A percentile compares a stretch with the other conserved stretches of the same genome.
phyloP scores from a whole-genome alignment of 345 rosid genomes.

The Mangifera indica region DNA sequence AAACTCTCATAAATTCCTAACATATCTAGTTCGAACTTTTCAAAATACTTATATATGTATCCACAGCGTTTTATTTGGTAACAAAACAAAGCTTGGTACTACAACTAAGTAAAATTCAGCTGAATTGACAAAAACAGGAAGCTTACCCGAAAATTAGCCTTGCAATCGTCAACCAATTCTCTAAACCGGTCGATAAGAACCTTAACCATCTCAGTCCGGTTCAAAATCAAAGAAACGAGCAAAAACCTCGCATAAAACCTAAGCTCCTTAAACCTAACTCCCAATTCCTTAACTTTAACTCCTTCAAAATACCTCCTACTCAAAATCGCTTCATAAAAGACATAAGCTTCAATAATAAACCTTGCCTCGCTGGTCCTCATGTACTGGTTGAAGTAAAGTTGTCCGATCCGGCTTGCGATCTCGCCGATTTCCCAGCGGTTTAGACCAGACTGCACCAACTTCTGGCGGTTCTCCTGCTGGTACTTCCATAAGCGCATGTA shows the following conservation, averaged over 20 bases:
- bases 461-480: constrained; percentile 78
- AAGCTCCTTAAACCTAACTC: constrained; percentile 79
- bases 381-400: constrained; percentile 91
- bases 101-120: not conserved
- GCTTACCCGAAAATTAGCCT: constrained; percentile 66
- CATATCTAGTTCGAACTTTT: too few relatives aligned
- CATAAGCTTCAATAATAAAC: constrained; percentile 81
- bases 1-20: not conserved
- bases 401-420: constrained; percentile 99
- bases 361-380: constrained; percentile 87
- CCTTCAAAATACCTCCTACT: constrained; percentile 76
- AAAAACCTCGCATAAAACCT: constrained; percentile 87
- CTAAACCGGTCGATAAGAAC: constrained; percentile 46
- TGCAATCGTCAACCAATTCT: constrained; percentile 68
- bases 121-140: not conserved
- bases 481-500: constrained; percentile 94
- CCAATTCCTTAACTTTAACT: constrained; percentile 54
- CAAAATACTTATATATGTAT: not conserved
- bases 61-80: not conserved
- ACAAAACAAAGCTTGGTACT: not conserved
- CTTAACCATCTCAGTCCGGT: constrained; percentile 59
- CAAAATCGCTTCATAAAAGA: constrained; percentile 90
- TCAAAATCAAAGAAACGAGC: constrained; percentile 73
- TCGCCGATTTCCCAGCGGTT: constrained; percentile 98
- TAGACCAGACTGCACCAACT: constrained; percentile 72